A percentile compares a stretch with the other conserved stretches of the same genome.
phyloP scores from a whole-genome alignment of 2,329 filamentous ascomycete species.

The Pyrenophora seminiperda region DNA sequence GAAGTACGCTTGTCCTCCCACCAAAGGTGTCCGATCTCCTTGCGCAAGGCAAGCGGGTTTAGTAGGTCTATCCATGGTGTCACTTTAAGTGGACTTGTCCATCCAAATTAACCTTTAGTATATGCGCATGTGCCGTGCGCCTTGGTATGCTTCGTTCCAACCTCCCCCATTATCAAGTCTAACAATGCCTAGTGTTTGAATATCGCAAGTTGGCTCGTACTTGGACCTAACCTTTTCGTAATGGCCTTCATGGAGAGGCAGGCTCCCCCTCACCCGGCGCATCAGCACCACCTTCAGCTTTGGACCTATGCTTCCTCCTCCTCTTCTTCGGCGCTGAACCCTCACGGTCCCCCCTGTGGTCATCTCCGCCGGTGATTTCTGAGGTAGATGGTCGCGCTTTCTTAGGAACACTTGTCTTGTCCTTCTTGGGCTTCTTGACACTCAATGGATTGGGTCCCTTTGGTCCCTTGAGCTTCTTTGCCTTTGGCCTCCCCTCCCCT shows the following conservation, averaged over 20 bases:
- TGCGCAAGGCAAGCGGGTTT: conserved; percentile 58
- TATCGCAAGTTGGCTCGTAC: conserved; percentile 13
- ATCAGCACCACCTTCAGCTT: conserved; percentile 30
- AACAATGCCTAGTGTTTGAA: conserved; percentile 9
- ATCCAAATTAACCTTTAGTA: not conserved
- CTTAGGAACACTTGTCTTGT: conserved; percentile 23
- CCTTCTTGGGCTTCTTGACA: conserved; percentile 70
- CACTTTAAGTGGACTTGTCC: not conserved
- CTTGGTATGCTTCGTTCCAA: conserved; percentile 2
- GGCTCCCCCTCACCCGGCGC: conserved; percentile 21
- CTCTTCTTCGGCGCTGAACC: conserved; percentile 43
- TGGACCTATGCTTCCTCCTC: conserved; percentile 49
- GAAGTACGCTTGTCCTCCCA: conserved; percentile 80
- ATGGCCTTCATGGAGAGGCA: conserved; percentile 26
- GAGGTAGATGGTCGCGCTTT: conserved; percentile 17
- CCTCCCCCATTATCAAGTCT: not conserved
- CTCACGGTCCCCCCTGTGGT: conserved; percentile 19
- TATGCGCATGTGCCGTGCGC: not conserved
- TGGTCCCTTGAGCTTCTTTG: conserved; percentile 64
- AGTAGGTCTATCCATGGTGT: conserved; percentile 4
- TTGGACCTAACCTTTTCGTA: not conserved
- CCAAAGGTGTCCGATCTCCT: conserved; percentile 74
- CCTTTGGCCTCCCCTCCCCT: conserved; percentile 34
- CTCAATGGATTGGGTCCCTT: conserved; percentile 75
- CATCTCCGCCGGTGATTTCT: conserved; percentile 18